phyloP scores from a whole-genome alignment of 2,329 filamentous ascomycete species.

The Fusarium buxicola region DNA sequence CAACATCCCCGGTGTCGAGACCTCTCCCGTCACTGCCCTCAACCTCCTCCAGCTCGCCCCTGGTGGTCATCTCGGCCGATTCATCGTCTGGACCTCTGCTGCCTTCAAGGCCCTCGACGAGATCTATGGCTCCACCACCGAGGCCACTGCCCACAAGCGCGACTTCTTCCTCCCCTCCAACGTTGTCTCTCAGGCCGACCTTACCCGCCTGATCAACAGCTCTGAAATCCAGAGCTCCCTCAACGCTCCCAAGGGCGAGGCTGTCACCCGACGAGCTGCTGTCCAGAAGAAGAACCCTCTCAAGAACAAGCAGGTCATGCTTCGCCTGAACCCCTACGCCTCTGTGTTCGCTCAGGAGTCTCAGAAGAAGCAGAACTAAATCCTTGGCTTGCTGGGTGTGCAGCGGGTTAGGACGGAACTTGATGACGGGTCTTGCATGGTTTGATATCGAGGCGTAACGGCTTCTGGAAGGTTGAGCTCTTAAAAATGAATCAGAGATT shows the following conservation, averaged over 20 bases:
- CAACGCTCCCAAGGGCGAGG: slow-evolving; percentile 88
- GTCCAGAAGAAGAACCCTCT: slow-evolving; percentile 99
- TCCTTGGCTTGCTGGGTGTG: slow-evolving; percentile 53
- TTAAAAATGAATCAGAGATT: slow-evolving; percentile 52
- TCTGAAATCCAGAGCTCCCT: slow-evolving; percentile 98
- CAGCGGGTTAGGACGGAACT: slow-evolving; percentile 48
- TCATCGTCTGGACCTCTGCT: slow-evolving; percentile 98
- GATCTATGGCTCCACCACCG: slow-evolving; percentile 95
- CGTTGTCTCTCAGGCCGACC: slow-evolving; percentile 92
- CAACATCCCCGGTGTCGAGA: slow-evolving; percentile 99
- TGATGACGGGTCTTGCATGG: slow-evolving; percentile 47
- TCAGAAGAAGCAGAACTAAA: slow-evolving; percentile 56
- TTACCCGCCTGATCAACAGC: slow-evolving; percentile 98
- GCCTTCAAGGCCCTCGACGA: slow-evolving; percentile 97
- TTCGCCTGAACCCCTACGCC: slow-evolving; percentile 98
- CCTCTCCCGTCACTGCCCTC: slow-evolving; percentile 89
- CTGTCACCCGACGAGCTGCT: slow-evolving; percentile 86
- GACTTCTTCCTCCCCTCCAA: slow-evolving; percentile 97
- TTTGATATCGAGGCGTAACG: slow-evolving; percentile 54
- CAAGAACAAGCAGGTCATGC: slow-evolving; percentile 97
- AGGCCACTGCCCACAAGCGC: slow-evolving; percentile 94
- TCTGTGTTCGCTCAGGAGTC: slow-evolving; percentile 82
- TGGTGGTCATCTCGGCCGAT: slow-evolving; percentile 98
- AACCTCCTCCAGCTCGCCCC: slow-evolving; percentile 99
- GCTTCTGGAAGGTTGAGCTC: slow-evolving; percentile 52